Percentiles rank a stretch among this genome's conserved stretches.
Conservation (phyloP, 345 rosid genomes). For the Moringa oleifera region DNA sequence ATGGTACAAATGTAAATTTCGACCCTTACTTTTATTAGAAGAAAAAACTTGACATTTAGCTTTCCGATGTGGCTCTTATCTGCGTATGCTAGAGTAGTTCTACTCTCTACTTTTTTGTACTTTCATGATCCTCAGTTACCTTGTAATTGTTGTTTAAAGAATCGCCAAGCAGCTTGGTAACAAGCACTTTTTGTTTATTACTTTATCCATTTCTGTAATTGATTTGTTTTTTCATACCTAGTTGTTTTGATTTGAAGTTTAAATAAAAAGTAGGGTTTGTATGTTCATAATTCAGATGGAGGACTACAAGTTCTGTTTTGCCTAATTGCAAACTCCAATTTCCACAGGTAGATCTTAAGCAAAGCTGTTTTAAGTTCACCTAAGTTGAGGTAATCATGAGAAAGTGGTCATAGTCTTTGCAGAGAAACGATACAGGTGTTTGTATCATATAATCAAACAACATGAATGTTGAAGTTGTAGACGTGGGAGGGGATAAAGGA, state of each 20-base stretch:
- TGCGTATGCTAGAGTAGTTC: no score
- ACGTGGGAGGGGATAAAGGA: constrained; percentile 22
- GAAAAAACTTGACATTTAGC: no score
- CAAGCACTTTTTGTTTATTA: background rate
- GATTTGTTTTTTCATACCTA: background rate
- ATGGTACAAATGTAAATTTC: no score
- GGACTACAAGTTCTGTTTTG: background rate
- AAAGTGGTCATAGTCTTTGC: constrained; percentile 5
- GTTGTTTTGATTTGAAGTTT: background rate
- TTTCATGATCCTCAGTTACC: background rate
- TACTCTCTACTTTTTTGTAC: no score
- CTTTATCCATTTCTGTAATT: background rate
- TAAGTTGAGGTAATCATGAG: constrained; percentile 15
- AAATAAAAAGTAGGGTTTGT: background rate
- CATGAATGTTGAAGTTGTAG: constrained; percentile 33
- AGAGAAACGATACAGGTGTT: background rate
- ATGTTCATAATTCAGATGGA: background rate
- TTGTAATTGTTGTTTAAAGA: background rate
- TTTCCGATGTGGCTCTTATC: no score
- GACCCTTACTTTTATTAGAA: no score
- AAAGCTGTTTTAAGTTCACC: background rate
- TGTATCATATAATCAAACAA: background rate
- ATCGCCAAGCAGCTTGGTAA: background rate
- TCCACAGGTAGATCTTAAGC: constrained; percentile 7
- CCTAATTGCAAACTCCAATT: background rate